Evolutionary conservation across 2,329 filamentous ascomycete genomes (phyloP), one percentile per base, ranked within the genome.

Genomic region (Penicillium aurantiogriseum): DNA sequence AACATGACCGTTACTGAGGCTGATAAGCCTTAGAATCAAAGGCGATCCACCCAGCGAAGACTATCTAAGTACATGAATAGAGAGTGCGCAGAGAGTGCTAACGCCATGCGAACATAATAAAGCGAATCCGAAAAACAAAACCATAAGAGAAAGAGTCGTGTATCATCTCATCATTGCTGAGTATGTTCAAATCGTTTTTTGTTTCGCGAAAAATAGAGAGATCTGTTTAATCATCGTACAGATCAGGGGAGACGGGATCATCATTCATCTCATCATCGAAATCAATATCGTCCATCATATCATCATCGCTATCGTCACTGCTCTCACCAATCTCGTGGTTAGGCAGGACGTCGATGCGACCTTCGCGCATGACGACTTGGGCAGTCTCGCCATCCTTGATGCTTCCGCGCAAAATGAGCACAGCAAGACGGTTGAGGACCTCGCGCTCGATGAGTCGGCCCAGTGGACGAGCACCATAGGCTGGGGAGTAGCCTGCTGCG

Each of bases 371-470:
- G 45, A 90, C 86, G 25, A 97, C 91, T 27, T 84, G 81, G 1
- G 94, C 94, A 2, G 76, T 78, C 79, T 99, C 94, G 43, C 92
- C 92, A 64, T 99, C 93, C 66, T 83, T 85, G 72, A 99, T 88
- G 54, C 85, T 87, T 62, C 91, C 91, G 62, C 92, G 85, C 25
- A 99, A 82, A 62, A 99, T 95, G 62, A 97, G 83, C 40, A 99
- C 90, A 2, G 94, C 94, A 62, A 99, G 80, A 49, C 88, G 87
- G 77, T 99, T 99, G 69, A 99, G 86, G 3, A 99, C 91, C 76
- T 99, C 94, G 78, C 94, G 94, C 80, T 99, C 94, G 67, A 99
- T 97, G 58, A 99, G 85, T 52, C 94, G 85, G 19, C 88, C 86
- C 23, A 99, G 80, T 36, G 94, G 94, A 57, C 94, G 85, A 40